Evolutionary conservation across 495 filamentous ascomycete genomes (phyloP), one percentile per base, ranked within the genome.

Genomic region (Rusavskia elegans): DNA sequence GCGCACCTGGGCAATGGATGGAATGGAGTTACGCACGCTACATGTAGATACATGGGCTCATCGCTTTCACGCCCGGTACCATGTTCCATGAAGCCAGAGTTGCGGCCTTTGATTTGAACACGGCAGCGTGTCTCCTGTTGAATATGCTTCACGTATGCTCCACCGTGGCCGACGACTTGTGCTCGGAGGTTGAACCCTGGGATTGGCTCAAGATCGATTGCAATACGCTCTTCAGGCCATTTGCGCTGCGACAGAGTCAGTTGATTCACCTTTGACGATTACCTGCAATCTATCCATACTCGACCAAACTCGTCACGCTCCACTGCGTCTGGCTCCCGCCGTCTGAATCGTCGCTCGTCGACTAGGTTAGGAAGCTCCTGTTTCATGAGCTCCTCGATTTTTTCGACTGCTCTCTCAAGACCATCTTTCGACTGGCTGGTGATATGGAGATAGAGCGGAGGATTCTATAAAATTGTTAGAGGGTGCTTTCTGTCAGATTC

Each of bases 151-250:
- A 98, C 92, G 60, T 96, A 94, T 21, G 83, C 79, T 49, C 92
- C 92, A 35, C 87, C 85, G 59, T 89, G 85, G 19, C 92, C 92
- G 49, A 98, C 92, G 42, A 98, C 89, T 60, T 95, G 87, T 42
- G 92, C 92, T 52, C 92, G 81, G 41, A 97, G 73, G 56, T 98
- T 98, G 69, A 98, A 98, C n/a, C 92, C 92, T 20, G 82, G 85
- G 45, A 95, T 79, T 1, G 89, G 84, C 55, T 97, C 90, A 27
- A 98, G 80, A 50, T 82, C 78, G 55, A 97, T 86, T 9, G 87
- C 81, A 53, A 98, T 93, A 53, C 82, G 84, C 66, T 95, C 89
- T 61, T 96, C 90, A 8, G 92, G 92, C 92, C 92, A 97, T 87
- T 96, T 96, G 58, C 89, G 88, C 86, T 95, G 57, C 65, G 6